A percentile compares a stretch with the other conserved stretches of the same genome.
phyloP scores from a whole-genome alignment of 495 filamentous ascomycete genomes.

The Thozetella sp. region DNA sequence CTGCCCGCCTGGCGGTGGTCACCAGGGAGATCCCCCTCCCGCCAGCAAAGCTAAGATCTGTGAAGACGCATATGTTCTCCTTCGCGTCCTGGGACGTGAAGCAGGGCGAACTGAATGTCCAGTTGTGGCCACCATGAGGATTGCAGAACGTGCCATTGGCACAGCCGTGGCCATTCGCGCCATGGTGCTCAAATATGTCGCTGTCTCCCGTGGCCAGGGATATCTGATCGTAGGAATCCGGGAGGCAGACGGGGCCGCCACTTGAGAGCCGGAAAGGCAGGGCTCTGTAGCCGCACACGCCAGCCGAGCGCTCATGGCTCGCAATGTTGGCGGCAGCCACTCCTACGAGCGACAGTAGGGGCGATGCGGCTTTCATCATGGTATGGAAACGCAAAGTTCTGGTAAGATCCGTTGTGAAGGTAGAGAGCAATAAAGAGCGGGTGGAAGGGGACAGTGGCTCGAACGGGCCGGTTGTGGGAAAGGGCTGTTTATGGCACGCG shows the following conservation, averaged over 20 bases:
- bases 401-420: too few relatives aligned
- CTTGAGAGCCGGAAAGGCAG: neutral
- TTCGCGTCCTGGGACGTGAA: conserved; percentile 13
- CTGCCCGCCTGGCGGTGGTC: conserved; percentile 21
- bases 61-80: conserved; percentile 27
- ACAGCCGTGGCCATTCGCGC: neutral
- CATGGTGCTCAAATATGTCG: neutral
- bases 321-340: too few relatives aligned
- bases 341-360: too few relatives aligned
- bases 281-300: conserved; percentile 2
- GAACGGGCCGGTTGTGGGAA: too few relatives aligned
- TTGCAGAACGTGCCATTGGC: neutral
- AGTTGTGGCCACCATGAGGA: conserved; percentile 10
- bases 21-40: conserved; percentile 31
- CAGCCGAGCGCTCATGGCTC: too few relatives aligned
- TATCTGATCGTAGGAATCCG: neutral
- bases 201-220: neutral
- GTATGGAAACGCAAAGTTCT: too few relatives aligned
- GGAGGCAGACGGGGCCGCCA: neutral
- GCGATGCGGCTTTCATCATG: too few relatives aligned
- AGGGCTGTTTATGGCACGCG: too few relatives aligned
- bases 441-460: too few relatives aligned
- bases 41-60: conserved; percentile 24
- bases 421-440: too few relatives aligned
- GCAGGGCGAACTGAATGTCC: conserved; percentile 27